Base-by-base conservation (phyloP, 371 early-diverging fungal species). In the Lichtheimia corymbifera region DNA sequence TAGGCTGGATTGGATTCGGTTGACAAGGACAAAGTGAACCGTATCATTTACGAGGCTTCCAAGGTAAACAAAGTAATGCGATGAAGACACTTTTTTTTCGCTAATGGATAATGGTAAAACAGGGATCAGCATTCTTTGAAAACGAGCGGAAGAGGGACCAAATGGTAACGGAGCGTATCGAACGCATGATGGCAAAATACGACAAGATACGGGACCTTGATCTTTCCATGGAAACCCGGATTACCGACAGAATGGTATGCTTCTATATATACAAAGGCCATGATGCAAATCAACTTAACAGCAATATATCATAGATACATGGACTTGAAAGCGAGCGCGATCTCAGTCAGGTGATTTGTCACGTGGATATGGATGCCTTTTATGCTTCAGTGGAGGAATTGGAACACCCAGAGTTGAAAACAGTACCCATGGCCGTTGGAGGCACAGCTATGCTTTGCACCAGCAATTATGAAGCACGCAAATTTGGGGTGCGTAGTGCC, bases 301-400 rank as follows among this genome's bases (percentile, higher is more conserved):
- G 12, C 20, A 25, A 18, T 9, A 18, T 9, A 18, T 20, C 24
- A 9, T 25, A 71, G 74, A 64, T 83, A 12, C 51, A 62, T 14
- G 71, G 70, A 20, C 50, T 84, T 17, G 85, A 86, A 54, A 50
- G 58, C 1, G 68, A 56, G 1, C 53, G 87, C 11, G 83, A 87
- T 53, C 56, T 84, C 25, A 66, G 68, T 20, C 75, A 75, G 42
- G 67, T 58, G 25, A 87, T 89, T 22, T 83, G 84, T 25, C 87
- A 87, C 72, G 73, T 91, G 40, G 89, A 88, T 66, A 89, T 88
- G 88, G 83, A 80, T 53, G 86, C 91, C 1, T 92, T 88, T 52
- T 92, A 88, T 66, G 90, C 90, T 0, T 80, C 87, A 0, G 86
- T 89, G 2, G 91, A 92, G 72, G 87, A 87, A 71, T 74, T 87